These are phyloP conservation scores for Paracoccidioides brasiliensis DNA, from an alignment of 2,329 filamentous ascomycete species.

Conservation along the genomic window DNA sequence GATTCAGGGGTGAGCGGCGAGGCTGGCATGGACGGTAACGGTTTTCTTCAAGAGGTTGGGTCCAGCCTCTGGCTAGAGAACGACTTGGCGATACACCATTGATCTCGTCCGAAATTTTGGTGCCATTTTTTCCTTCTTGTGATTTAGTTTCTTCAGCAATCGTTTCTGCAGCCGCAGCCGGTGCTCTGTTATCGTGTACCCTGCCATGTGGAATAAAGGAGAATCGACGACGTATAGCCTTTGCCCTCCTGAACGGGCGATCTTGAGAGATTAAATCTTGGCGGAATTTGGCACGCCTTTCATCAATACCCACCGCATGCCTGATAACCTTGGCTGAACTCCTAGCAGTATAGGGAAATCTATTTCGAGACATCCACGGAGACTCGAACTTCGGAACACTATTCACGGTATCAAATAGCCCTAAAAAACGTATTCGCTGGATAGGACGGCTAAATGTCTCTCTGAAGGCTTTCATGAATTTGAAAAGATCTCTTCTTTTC, in stretches of 20 bases:
- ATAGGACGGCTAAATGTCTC: conserved; percentile 37
- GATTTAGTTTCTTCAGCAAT: background rate
- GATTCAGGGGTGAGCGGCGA: background rate
- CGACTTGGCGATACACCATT: background rate
- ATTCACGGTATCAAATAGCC: conserved; percentile 43
- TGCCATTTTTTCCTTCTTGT: background rate
- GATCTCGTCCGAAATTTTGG: background rate
- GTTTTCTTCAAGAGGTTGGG: background rate
- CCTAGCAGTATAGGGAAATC: conserved; percentile 16
- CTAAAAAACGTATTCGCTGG: conserved; percentile 40
- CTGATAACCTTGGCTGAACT: conserved; percentile 29
- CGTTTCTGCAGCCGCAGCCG: background rate
- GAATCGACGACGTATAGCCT: conserved; percentile 5
- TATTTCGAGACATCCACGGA: conserved; percentile 20
- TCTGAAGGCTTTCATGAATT: conserved; percentile 34
- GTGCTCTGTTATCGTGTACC: background rate
- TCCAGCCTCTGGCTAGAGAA: background rate
- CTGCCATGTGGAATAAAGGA: background rate
- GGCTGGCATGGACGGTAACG: conserved; percentile 2
- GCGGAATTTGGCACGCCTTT: conserved; percentile 44
- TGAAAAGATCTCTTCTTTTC: conserved; percentile 9
- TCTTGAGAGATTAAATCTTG: conserved; percentile 32
- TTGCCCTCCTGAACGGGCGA: background rate
- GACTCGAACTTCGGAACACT: conserved; percentile 29
- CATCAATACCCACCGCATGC: conserved; percentile 42